These are phyloP conservation scores for Trametes villosa DNA, from an alignment of 768 basidiomycete species.

Conservation along the genomic window DNA sequence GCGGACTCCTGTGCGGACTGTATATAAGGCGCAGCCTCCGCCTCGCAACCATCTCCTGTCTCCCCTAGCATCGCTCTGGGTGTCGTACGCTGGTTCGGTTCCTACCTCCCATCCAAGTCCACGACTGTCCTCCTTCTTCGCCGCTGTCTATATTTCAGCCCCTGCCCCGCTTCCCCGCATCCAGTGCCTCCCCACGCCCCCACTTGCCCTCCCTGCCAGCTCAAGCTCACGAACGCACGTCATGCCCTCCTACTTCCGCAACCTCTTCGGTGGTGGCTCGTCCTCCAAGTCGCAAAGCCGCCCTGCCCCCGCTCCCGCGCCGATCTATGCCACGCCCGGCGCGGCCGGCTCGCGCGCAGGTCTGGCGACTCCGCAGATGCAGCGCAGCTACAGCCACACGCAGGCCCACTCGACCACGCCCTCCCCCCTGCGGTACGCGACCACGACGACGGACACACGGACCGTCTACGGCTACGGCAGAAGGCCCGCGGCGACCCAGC, in stretches of 20 bases:
- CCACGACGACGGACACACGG: constrained; percentile 34
- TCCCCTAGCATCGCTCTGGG: constrained; percentile 22
- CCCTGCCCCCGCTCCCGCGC: constrained; percentile 42
- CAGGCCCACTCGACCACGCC: constrained; percentile 40
- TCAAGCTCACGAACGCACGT: constrained; percentile 7
- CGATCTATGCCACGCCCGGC: constrained; percentile 30
- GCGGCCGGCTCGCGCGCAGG: constrained; percentile 25
- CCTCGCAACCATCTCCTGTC: constrained; percentile 20
- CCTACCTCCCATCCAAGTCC: constrained; percentile 3
- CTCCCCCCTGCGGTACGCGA: constrained; percentile 38
- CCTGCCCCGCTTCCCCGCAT: constrained; percentile 6
- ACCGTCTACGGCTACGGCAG: constrained; percentile 39
- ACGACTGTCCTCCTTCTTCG: constrained; percentile 7
- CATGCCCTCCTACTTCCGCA: constrained; percentile 59
- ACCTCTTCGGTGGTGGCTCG: constrained; percentile 44
- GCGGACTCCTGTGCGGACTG: neutral
- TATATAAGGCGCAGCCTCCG: constrained; percentile 18
- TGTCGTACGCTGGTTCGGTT: constrained; percentile 12
- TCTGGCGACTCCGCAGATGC: constrained; percentile 33
- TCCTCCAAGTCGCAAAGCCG: constrained; percentile 48
- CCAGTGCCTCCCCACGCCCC: constrained; percentile 11
- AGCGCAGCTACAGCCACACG: constrained; percentile 48
- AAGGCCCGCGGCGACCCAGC: constrained; percentile 34
- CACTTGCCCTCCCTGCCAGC: neutral
- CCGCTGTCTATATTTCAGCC: constrained; percentile 16